Percentiles rank a stretch among this genome's conserved stretches.
Evolutionary conservation across 805 yeast genomes (phyloP).

Genomic region (Schwanniomyces yamadae): DNA sequence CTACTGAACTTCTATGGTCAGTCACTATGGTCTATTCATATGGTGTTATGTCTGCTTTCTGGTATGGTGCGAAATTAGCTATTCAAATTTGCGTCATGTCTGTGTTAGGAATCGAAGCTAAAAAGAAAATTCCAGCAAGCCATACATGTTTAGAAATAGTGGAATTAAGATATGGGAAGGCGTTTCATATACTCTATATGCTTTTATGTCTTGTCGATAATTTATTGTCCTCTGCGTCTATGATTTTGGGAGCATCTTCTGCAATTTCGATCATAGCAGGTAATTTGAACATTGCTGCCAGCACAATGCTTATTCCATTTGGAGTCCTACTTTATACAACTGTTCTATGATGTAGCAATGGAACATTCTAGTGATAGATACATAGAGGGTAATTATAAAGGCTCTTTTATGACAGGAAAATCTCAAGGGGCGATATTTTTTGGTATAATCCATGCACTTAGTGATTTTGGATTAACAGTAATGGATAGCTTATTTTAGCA

Average conservation of each 20-base stretch:
- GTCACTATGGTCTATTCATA: constrained; percentile 25
- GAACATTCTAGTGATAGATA: constrained; percentile 23
- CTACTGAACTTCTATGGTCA: constrained; percentile 26
- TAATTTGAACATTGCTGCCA: constrained; percentile 25
- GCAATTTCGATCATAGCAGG: constrained; percentile 29
- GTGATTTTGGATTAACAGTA: constrained; percentile 38
- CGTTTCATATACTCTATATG: constrained; percentile 22
- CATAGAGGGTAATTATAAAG: constrained; percentile 32
- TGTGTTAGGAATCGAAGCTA: constrained; percentile 25
- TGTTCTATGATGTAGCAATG: too few relatives aligned
- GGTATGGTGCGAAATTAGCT: constrained; percentile 27
- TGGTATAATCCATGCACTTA: constrained; percentile 33
- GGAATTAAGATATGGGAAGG: constrained; percentile 26
- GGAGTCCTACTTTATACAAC: constrained; percentile 48
- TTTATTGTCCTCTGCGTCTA: constrained; percentile 23
- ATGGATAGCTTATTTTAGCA: constrained; percentile 44
- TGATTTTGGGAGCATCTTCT: constrained; percentile 29
- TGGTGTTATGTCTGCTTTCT: constrained; percentile 23
- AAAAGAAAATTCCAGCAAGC: constrained; percentile 25
- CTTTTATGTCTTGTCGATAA: constrained; percentile 24
- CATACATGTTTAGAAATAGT: constrained; percentile 32
- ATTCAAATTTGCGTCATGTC: constrained; percentile 25
- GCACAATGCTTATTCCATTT: constrained; percentile 28
- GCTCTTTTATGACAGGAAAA: constrained; percentile 38
- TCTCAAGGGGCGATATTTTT: constrained; percentile 34